phyloP scores from a whole-genome alignment of 2,329 filamentous ascomycete genomes.

The Pseudocercospora crystallina region DNA sequence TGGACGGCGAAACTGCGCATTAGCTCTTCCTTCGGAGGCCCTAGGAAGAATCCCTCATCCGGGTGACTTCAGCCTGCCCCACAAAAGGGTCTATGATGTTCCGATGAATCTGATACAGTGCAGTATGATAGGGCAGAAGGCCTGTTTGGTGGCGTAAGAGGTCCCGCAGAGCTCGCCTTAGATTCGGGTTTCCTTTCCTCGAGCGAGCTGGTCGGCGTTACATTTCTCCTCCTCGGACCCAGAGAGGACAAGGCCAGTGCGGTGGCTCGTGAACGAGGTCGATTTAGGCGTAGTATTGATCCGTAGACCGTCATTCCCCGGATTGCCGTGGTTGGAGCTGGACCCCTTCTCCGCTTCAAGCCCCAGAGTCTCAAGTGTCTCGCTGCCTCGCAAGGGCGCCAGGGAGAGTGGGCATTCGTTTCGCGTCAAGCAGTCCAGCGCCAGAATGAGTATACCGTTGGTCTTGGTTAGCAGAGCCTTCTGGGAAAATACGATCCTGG shows the following conservation, averaged over 20 bases:
- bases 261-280: slow-evolving; percentile 2
- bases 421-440: no score
- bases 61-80: background rate
- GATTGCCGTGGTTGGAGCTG: no score
- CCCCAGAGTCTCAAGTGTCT: no score
- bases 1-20: slow-evolving; percentile 18
- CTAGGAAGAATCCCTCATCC: slow-evolving; percentile 15
- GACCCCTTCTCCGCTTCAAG: no score
- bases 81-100: slow-evolving; percentile 12
- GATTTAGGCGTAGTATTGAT: slow-evolving; percentile 17
- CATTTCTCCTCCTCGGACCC: slow-evolving; percentile 6
- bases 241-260: no score
- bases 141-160: slow-evolving; percentile 5
- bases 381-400: no score
- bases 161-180: slow-evolving; percentile 3
- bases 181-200: slow-evolving; percentile 10
- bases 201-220: slow-evolving; percentile 8
- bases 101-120: background rate
- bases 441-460: no score
- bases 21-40: slow-evolving; percentile 9
- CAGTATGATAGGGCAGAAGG: slow-evolving; percentile 7
- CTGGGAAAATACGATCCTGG: no score
- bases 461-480: no score
- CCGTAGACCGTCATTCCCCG: slow-evolving; percentile 10
- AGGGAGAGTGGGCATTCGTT: no score